Base-by-base conservation (phyloP, 1,284 basidiomycete species). In the Schizopora paradoxa region DNA sequence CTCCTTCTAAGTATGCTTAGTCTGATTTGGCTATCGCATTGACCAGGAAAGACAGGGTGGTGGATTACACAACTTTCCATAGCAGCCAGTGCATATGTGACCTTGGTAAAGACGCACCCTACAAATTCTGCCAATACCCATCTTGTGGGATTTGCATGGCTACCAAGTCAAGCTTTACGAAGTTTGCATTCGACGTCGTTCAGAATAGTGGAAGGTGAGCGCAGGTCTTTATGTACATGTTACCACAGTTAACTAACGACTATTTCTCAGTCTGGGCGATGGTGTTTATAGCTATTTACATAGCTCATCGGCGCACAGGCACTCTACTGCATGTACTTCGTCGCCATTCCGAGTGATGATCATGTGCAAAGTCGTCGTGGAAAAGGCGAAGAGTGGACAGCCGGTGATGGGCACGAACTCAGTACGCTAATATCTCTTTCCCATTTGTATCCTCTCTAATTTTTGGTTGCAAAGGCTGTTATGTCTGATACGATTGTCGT, bases 61-160 rank as follows among this genome's bases (percentile, higher is more conserved):
- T 58, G 61, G 68, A 76, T 54, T 65, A 79, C 39, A 69, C 71
- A 49, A 77, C 74, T 29, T 82, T 78, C 54, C 73, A 81, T 51
- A 70, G 74, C 47, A 67, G 75, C 1, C 78, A 80, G 49, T 80
- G 79, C 54, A 76, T 82, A 29, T 82, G 79, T 60, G 76, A 82
- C 57, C 61, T 82, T 48, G 79, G 79, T 7, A 67, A 66, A 13
- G 76, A 75, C 47, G 66, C 70, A 27, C 55, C 67, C 1, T 55
- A 57, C 16, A 26, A 37, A 0, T 56, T 78, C 11, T 82, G 80
- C 60, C 65, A 65, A 48, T 77, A 76, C 63, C 66, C 63, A 41
- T 79, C 78, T 16, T 82, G 79, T 50, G 79, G 80, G 3, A 76
- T 81, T 45, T 82, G 79, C 58, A 69, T 63, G 47, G 68, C 75